phyloP scores from a whole-genome alignment of 2,329 filamentous ascomycete species.

The Fusarium sp. region DNA sequence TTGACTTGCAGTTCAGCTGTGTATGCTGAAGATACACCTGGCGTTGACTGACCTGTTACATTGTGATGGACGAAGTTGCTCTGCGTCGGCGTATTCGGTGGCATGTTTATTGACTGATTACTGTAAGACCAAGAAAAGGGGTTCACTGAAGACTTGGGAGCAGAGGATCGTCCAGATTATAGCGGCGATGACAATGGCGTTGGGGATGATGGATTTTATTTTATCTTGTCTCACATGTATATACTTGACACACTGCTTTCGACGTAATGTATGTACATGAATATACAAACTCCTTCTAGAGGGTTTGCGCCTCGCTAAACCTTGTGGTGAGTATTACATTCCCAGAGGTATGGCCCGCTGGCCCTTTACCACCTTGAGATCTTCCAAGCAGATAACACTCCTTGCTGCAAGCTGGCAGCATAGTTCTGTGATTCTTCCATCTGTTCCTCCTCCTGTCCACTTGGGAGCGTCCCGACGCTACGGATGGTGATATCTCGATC shows the following conservation, averaged over 20 bases:
- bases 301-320: constrained; percentile 15
- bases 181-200: background rate
- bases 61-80: background rate
- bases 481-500: background rate
- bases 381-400: background rate
- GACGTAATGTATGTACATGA: constrained; percentile 11
- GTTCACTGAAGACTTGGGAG: background rate
- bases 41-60: background rate
- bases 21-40: background rate
- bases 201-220: background rate
- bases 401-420: background rate
- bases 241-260: background rate
- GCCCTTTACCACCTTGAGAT: background rate
- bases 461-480: background rate
- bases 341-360: background rate
- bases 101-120: background rate
- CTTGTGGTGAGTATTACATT: constrained; percentile 25
- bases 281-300: constrained; percentile 7
- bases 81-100: constrained; percentile 6
- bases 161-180: background rate
- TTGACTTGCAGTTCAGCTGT: background rate
- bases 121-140: constrained; percentile 1
- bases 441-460: background rate
- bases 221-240: constrained; percentile 1
- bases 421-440: background rate